Base-by-base conservation (phyloP, 1,284 basidiomycete genomes). In the Calocybe gambosa region DNA sequence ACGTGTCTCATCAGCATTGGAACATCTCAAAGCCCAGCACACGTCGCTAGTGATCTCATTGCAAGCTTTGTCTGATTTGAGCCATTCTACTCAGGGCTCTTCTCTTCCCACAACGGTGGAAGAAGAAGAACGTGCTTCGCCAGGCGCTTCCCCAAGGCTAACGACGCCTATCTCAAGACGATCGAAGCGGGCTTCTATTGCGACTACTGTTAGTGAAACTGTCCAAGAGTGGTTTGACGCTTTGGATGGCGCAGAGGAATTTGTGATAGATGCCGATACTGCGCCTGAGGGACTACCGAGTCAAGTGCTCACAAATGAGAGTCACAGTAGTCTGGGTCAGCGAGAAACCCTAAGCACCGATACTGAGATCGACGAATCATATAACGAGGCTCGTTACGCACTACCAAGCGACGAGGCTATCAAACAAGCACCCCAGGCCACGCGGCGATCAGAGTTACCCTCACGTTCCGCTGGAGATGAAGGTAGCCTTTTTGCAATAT, bases 401-500 rank as follows among this genome's bases (percentile, higher is more conserved):
- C 36, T 35, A 23, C 41, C 36, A 23, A 40, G 31, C 34, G 37
- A 28, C 29, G 33, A 8, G 23, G 25, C 37, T 36, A 20, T 19
- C 28, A 6, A 1, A 29, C 31, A 46, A 23, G 20, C 40, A 29
- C 28, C 39, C 18, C 68, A 64, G 53, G 59, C 84, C 10, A 58
- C 67, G 15, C 71, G 83, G 50, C 71, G 90, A 51, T 80, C 74
- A 1, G 68, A 69, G 41, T 69, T 96, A 34, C 92, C 85, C 12
- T 75, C 76, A 21, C 71, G 71, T 7, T 70, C 77, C n/a, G 68
- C 84, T 13, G 83, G 80, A 1, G 89, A 94, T 49, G 93, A 96
- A 67, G 88, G 90, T 3, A 92, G 88, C 54, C 67, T 96, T 35
- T 90, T 95, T 57, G 70, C 83, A 1, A 82, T 95, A 48, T 66